Evolutionary conservation across 768 basidiomycete genomes (phyloP).

Genomic region (Symmetrospora coprosmae): DNA sequence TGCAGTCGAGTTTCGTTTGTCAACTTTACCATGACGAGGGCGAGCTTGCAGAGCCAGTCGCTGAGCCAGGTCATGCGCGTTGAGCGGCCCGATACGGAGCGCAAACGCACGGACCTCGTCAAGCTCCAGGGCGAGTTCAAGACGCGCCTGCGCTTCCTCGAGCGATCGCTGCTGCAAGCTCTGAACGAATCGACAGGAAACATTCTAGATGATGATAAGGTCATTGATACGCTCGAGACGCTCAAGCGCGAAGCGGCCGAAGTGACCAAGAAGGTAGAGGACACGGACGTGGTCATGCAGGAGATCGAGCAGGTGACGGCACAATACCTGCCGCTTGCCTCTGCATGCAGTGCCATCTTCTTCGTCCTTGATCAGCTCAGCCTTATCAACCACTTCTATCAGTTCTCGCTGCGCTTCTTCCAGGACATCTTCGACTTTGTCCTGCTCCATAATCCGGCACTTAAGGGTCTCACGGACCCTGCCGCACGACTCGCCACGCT

Average conservation of each 20-base stretch:
- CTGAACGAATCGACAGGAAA: slow-evolving; percentile 93
- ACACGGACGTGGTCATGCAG: slow-evolving; percentile 87
- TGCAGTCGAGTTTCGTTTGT: slow-evolving; percentile 55
- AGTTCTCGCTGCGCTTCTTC: slow-evolving; percentile 96
- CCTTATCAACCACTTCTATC: slow-evolving; percentile 91
- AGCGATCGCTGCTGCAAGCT: slow-evolving; percentile 81
- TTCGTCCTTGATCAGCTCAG: slow-evolving; percentile 92
- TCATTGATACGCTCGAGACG: slow-evolving; percentile 88
- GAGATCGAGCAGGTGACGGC: slow-evolving; percentile 92
- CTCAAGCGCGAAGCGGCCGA: slow-evolving; percentile 92
- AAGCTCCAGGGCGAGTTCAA: slow-evolving; percentile 98
- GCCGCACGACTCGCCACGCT: slow-evolving; percentile 61
- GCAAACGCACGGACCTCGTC: slow-evolving; percentile 88
- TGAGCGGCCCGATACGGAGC: slow-evolving; percentile 89
- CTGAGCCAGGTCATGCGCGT: slow-evolving; percentile 92
- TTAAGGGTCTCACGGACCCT: slow-evolving; percentile 63
- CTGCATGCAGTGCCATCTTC: slow-evolving; percentile 90
- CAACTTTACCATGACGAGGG: slow-evolving; percentile 64
- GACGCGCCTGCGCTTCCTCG: slow-evolving; percentile 74
- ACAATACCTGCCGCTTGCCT: slow-evolving; percentile 84
- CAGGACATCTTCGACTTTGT: slow-evolving; percentile 95
- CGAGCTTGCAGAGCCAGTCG: slow-evolving; percentile 95
- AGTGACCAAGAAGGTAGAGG: slow-evolving; percentile 85
- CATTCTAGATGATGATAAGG: slow-evolving; percentile 96
- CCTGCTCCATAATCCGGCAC: slow-evolving; percentile 77